These are phyloP conservation scores for Eucalyptus sp. DNA, from an alignment of 345 rosid species.

Conservation along the genomic window DNA sequence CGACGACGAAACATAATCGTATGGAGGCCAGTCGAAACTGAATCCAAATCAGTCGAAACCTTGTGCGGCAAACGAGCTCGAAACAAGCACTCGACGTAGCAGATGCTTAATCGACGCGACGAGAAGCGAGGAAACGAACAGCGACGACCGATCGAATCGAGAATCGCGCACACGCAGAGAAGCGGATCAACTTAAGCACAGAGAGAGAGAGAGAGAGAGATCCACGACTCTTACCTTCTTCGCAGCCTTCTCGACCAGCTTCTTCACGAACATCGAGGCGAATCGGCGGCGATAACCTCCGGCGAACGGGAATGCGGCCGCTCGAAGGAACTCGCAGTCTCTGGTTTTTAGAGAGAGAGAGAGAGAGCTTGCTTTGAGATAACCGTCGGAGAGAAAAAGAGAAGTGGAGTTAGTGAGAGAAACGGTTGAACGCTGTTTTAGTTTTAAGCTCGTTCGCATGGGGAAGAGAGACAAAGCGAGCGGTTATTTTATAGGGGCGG, in stretches of 20 bases:
- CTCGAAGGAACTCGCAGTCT: neutral
- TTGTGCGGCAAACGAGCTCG: neutral
- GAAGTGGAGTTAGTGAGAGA: neutral
- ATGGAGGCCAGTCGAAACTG: neutral
- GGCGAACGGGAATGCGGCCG: neutral
- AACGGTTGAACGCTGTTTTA: constrained; percentile 4
- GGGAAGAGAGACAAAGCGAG: neutral
- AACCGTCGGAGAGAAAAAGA: neutral
- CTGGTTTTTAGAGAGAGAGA: neutral
- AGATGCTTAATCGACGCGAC: neutral
- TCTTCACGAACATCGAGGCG: constrained; percentile 38
- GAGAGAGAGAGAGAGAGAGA: neutral
- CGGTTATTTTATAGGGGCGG: neutral
- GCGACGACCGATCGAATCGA: neutral
- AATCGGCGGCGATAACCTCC: neutral
- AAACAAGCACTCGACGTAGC: neutral
- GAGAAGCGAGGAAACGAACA: neutral
- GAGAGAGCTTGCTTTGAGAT: constrained; percentile 2
- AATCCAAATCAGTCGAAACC: neutral
- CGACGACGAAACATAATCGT: neutral
- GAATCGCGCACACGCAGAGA: neutral
- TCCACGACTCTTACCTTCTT: constrained; percentile 12
- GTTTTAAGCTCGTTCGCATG: neutral
- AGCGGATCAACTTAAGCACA: neutral
- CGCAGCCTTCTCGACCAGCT: constrained; percentile 65